Evolutionary conservation across 2,329 filamentous ascomycete genomes (phyloP), one percentile per base, ranked within the genome.

Genomic region (Cytospora mali): DNA sequence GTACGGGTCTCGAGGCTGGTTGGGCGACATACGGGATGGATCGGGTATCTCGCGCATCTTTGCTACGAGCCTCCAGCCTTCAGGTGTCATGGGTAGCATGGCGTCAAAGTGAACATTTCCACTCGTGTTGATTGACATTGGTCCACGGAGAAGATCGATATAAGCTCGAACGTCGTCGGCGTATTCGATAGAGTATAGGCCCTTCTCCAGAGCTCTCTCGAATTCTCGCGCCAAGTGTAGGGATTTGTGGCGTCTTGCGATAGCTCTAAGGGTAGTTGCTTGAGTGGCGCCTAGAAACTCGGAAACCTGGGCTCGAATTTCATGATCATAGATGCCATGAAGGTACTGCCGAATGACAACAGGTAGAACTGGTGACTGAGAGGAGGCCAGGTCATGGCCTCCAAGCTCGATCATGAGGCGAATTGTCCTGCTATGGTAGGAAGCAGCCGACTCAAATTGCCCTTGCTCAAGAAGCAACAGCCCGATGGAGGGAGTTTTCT

Each of bases 201-300:
- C 74, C 35, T 80, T 80, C 23, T 78, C 76, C 3, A 87, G 68
- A 3, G 83, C 84, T 62, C 75, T 78, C 67, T 86, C 81, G 62
- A 87, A 83, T 55, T 87, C 83, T 25, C 73, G 70, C 6, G 81
- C 84, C 29, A 88, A 77, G 67, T 88, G 81, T 18, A 87, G 71
- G 55, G 77, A 78, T 69, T 83, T 83, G 71, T 88, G 86, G 39
- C 75, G 76, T 59, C 77, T 77, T 2, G 78, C 76, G 6, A 84
- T 72, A 2, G 76, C 76, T 21, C 73, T 74, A 18, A 87, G 69
- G 14, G 68, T 73, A 4, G 69, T 66, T 16, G 61, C 59, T 10
- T 66, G 67, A 18, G 68, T 66, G 1, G 66, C 62, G n/a, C 66
- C 46, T 13, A 69, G 66, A 61, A 79, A 81, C 1, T 67, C 65